Base-by-base conservation (phyloP, 306 rosid genomes). In the Begonia peltatifolia region DNA sequence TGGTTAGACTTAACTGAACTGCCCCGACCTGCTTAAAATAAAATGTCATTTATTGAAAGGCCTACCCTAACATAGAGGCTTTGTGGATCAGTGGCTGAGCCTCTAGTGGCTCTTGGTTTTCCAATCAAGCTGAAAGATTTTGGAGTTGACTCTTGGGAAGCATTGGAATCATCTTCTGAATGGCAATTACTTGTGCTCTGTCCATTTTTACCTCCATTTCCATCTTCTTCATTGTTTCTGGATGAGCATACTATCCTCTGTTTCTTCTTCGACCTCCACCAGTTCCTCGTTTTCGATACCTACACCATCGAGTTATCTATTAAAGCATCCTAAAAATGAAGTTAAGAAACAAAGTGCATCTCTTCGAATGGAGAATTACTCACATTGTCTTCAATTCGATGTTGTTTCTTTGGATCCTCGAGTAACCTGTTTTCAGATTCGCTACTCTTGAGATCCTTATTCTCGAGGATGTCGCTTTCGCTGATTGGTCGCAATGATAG, bases 31-130 rank as follows among this genome's bases (percentile, higher is more conserved):
- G 35, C 35, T 25, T 25, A 25, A 30, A 30, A 30, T n/a, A 30
- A 4, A 7, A 20, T 20, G 38, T 30, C 38, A 30, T 30, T 30
- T 30, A 30, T 30, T 30, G 38, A 30, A n/a, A 9, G 50, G 50
- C 51, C 70, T 75, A 83, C 99, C 63, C 76, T 83, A 52, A 94
- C 99, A 71, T 90, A 86, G 30, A 87, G 46, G 55, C 94, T 76
- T 59, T 90, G 99, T 15, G 86, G 85, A 71, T 86, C 94, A 55
- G 88, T 73, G 48, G 84, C 72, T 63, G 94, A 70, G 51, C 76
- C 82, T 65, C 75, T 86, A 41, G 57, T 58, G 47, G 74, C 55
- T 63, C 66, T 71, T 54, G 70, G 43, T 69, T 74, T 79, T 2
- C 83, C 82, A 60, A 67, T 80, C 54, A 47, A 62, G 59, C 67